Evolutionary conservation across 164 flowering plant species (phyloP).

Genomic region (Sedum album): DNA sequence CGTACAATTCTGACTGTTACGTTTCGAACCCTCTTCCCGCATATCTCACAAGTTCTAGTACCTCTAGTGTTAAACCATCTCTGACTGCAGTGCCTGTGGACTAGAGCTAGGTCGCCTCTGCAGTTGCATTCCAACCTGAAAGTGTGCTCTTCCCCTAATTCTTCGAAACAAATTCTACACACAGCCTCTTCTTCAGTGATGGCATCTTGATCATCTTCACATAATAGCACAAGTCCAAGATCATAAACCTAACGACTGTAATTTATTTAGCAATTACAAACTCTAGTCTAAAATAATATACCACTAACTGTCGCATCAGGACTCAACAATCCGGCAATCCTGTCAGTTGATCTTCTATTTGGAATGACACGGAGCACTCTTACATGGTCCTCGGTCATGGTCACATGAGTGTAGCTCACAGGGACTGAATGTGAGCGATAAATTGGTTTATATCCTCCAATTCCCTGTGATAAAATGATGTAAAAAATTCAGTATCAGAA

Average conservation of each 20-base stretch:
- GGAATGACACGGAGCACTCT: neutral
- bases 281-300: neutral
- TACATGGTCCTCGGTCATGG: neutral
- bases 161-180: slow-evolving; percentile 1
- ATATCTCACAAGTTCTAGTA: neutral
- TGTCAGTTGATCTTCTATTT: slow-evolving; percentile 1
- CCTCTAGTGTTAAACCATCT: slow-evolving; percentile 6
- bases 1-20: neutral
- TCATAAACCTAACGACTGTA: neutral
- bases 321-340: neutral
- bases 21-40: neutral
- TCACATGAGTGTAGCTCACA: neutral
- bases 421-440: slow-evolving; percentile 5
- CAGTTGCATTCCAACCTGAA: neutral
- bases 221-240: neutral
- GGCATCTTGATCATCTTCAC: neutral
- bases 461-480: neutral
- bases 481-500: neutral
- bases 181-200: slow-evolving; percentile 7
- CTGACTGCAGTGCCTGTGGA: neutral
- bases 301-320: neutral
- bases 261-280: neutral
- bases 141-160: neutral
- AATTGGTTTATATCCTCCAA: neutral
- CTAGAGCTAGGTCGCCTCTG: slow-evolving; percentile 1